Conservation (phyloP, 352 stramenopile genomes). For the Pythium periplocum region DNA sequence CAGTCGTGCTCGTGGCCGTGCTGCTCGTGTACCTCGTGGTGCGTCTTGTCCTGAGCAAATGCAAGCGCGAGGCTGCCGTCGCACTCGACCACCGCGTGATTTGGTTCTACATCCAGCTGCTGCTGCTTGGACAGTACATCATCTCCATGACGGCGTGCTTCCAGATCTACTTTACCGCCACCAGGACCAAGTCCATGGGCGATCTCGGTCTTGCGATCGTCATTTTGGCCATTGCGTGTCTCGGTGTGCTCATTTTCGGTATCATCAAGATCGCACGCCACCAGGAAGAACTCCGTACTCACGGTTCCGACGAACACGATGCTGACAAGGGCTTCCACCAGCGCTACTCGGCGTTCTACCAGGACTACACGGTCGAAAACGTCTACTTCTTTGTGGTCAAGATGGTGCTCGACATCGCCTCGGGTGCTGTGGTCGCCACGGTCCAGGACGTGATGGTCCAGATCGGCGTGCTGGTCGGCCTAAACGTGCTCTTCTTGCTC, state of each 20-base stretch:
- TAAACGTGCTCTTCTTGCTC: conserved; percentile 34
- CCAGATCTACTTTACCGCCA: conserved; percentile 31
- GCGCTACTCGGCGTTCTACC: conserved; percentile 44
- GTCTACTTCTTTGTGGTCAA: conserved; percentile 47
- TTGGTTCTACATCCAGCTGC: conserved; percentile 31
- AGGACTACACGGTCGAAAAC: conserved; percentile 42
- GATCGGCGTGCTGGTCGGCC: conserved; percentile 30
- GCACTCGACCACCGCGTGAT: conserved; percentile 37
- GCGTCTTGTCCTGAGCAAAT: conserved; percentile 18
- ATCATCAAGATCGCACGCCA: conserved; percentile 36
- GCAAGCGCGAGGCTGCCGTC: conserved; percentile 16
- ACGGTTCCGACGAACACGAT: conserved; percentile 31
- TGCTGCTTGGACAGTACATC: conserved; percentile 39
- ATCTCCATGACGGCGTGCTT: conserved; percentile 43
- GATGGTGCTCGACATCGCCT: conserved; percentile 36
- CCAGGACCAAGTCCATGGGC: conserved; percentile 9
- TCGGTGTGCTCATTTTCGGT: conserved; percentile 32
- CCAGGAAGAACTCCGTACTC: conserved; percentile 29
- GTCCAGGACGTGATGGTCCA: conserved; percentile 30
- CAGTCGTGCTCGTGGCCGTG: conserved; percentile 17
- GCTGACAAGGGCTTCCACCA: conserved; percentile 32
- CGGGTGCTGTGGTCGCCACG: conserved; percentile 28
- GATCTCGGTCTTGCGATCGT: conserved; percentile 27
- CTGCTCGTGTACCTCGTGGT: conserved; percentile 27
- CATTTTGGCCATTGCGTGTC: conserved; percentile 20